Percentiles rank a stretch among this genome's conserved stretches.
Conservation (phyloP, 768 basidiomycete species). For the Termitomyces heimii region DNA sequence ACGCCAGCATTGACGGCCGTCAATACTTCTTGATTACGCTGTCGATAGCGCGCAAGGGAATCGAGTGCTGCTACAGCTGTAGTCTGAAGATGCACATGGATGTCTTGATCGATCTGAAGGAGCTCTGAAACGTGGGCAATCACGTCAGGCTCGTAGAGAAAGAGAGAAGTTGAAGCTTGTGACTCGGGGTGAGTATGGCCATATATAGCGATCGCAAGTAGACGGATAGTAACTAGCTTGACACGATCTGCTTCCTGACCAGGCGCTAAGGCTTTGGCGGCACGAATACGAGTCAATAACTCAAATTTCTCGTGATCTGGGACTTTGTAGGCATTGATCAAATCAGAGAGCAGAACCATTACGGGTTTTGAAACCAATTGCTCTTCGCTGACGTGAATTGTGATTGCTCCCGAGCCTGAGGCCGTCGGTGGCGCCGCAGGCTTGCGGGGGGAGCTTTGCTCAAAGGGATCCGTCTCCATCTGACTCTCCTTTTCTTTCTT, state of each 20-base stretch:
- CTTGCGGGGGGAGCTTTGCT: slow-evolving; percentile 48
- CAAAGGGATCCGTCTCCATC: slow-evolving; percentile 38
- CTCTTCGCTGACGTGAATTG: slow-evolving; percentile 56
- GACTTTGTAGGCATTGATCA: slow-evolving; percentile 58
- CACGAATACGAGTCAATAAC: slow-evolving; percentile 78
- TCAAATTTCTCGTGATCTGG: slow-evolving; percentile 86
- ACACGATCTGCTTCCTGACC: slow-evolving; percentile 60
- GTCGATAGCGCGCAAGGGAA: slow-evolving; percentile 79
- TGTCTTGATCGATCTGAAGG: slow-evolving; percentile 69
- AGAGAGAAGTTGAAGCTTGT: slow-evolving; percentile 73
- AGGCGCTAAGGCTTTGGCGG: slow-evolving; percentile 61
- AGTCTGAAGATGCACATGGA: slow-evolving; percentile 71
- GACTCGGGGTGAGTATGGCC: slow-evolving; percentile 81
- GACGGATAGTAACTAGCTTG: slow-evolving; percentile 74
- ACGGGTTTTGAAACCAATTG: slow-evolving; percentile 54
- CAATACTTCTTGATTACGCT: slow-evolving; percentile 80
- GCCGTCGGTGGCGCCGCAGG: slow-evolving; percentile 23
- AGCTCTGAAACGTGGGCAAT: slow-evolving; percentile 86
- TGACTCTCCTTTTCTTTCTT: slow-evolving; percentile 39
- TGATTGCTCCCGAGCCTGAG: slow-evolving; percentile 44
- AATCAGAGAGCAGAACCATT: slow-evolving; percentile 76
- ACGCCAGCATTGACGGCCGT: slow-evolving; percentile 92
- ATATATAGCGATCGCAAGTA: slow-evolving; percentile 87
- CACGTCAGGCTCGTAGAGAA: slow-evolving; percentile 93
- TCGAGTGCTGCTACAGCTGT: slow-evolving; percentile 89